Evolutionary conservation across 257 asterid genomes (phyloP), one percentile per base, ranked within the genome.

Genomic region (Orobanche coerulescens): DNA sequence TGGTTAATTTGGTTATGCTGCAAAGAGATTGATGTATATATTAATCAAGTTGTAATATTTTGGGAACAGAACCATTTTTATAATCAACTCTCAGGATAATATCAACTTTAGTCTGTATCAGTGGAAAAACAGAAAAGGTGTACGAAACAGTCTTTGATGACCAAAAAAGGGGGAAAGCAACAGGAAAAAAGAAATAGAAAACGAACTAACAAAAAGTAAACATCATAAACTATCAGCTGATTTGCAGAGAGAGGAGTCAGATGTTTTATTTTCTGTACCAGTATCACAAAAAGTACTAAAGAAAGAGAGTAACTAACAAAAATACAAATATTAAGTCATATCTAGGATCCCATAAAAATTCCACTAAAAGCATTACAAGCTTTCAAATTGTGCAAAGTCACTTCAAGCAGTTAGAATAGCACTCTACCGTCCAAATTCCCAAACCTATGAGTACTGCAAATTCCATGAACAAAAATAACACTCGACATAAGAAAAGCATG

Each of bases 1-100:
- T 72, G 73, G 71, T 84, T 78, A 64, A 82, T 79, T 79, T 83
- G 86, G 66, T 72, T 68, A 65, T 63, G 71, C 85, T 76, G 75
- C 77, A 66, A 58, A 59, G 49, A 59, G 28, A 67, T 60, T 25
- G 36, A 56, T 25, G 20, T 36, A 19, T 28, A 61, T 62, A 47
- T 59, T 42, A 20, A 47, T 31, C 40, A 61, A 48, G 34, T 65
- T 42, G 26, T 31, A 40, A 13, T 46, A 64, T 36, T 57, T 44
- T 31, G 25, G 57, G 19, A 61, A 44, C 14, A 60, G 56, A 46
- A 10, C 19, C 24, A 37, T 39, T 26, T 50, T 47, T 44, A 19
- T 20, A 5, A 25, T 48, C 30, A 28, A 34, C 31, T 46, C 37
- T 46, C 37, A 53, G 14, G 18, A 31, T 18, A 48, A 39, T 10